Conservation (phyloP, 2,329 filamentous ascomycete genomes). For the Coniochaeta ligniaria region DNA sequence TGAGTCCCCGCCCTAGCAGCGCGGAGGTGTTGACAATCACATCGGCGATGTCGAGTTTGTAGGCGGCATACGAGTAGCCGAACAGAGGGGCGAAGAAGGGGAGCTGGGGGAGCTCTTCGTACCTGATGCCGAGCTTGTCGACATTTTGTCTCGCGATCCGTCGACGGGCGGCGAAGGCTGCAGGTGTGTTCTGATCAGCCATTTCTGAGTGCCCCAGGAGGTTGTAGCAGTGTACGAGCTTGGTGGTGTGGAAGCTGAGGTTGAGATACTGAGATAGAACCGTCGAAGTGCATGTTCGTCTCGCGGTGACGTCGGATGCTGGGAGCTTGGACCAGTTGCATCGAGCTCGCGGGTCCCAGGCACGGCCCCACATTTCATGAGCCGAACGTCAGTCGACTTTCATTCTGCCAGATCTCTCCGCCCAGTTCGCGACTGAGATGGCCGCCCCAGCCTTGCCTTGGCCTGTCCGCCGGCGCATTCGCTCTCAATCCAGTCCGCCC, state of each 20-base stretch:
- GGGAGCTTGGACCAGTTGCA: neutral
- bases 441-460: neutral
- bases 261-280: neutral
- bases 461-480: neutral
- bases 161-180: neutral
- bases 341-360: neutral
- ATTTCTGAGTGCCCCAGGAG: neutral
- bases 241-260: neutral
- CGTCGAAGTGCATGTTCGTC: neutral
- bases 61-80: constrained; percentile 5
- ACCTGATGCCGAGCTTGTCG: constrained; percentile 9
- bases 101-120: constrained; percentile 11
- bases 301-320: neutral
- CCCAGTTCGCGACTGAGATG: neutral
- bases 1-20: constrained; percentile 5
- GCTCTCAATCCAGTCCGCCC: neutral
- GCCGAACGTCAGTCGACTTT: neutral
- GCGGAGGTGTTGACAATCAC: constrained; percentile 1
- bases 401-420: neutral
- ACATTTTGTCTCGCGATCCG: neutral
- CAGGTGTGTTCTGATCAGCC: neutral
- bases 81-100: constrained; percentile 8
- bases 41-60: constrained; percentile 4
- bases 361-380: neutral
- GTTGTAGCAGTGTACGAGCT: neutral